Evolutionary conservation across 2,329 filamentous ascomycete species (phyloP), one percentile per base, ranked within the genome.

Genomic region (Cladosporium cucumerinum): DNA sequence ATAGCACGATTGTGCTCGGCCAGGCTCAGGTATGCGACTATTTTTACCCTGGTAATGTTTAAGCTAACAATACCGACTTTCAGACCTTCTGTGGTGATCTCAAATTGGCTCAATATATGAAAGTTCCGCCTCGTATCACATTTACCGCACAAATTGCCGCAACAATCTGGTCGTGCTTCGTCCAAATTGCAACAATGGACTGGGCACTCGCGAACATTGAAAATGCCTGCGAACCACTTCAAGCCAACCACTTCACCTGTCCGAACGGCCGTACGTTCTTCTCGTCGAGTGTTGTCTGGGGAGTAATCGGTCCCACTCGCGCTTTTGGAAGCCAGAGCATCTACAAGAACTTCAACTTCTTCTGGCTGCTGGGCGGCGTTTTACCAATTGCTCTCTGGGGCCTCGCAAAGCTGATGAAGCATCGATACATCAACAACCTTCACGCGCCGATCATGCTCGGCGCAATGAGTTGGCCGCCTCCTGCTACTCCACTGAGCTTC

Each of bases 241-340:
- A 92, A n/a, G 85, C 93, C 74, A 93, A 93, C 72, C 91, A 91
- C 12, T 96, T 96, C 79, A 93, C 90, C 18, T 96, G 92, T 70
- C 92, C 92, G 18, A 90, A 95, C 64, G 92, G 92, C 0, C 86
- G 91, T 16, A 92, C 96, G 0, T 92, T 96, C 77, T 96, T 96
- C 82, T 95, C 95, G 77, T 92, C 92, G 61, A 92, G 88, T 63
- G 93, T 96, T 64, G 85, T 96, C 3, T 96, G 92, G 92, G 92
- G 92, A 54, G 90, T 96, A 7, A 70, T 96, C 14, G 92, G 92
- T 0, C 92, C 92, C 0, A 79, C 82, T 63, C 88, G 93, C 71
- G 95, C 96, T 81, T 96, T 96, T 71, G 92, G 92, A 0, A 84
- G 85, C 1, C 84, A 83, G 34, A 90, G 90, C 18, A 87, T 91